Base-by-base conservation (phyloP, 257 asterid genomes). In the Gentiana macrophylla region DNA sequence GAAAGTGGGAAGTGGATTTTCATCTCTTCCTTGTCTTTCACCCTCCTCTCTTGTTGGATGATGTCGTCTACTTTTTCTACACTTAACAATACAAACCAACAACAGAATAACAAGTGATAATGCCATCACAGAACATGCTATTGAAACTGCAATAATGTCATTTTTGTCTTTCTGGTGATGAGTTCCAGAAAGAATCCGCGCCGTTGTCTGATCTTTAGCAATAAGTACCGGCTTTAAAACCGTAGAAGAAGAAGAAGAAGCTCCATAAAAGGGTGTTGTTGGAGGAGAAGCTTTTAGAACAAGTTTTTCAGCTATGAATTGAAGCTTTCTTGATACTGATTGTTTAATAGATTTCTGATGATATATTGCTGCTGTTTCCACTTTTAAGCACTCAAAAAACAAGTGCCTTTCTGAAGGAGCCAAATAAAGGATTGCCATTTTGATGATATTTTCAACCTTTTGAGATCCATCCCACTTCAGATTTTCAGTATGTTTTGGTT, bases 1-100 rank as follows among this genome's bases (percentile, higher is more conserved):
- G 54, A 72, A 50, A 67, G 75, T 78, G 60, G 83, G 82, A 70
- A 82, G 90, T 56, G 91, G 93, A 53, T 83, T 87, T 62, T 74
- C 94, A 7, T 81, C 94, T 62, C 84, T 70, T 35, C 79, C 85
- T 62, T 76, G 85, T 57, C 77, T 65, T 13, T 68, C 79, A 72
- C 67, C 92, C 5, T 66, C 94, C 7, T 77, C 87, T 58, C 78
- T 65, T 15, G 65, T 89, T 4, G 59, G 77, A 32, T 68, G 67
- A 0, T 80, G 81, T 58, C 75, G 77, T 53, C 67, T 63, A 7
- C 59, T 62, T 38, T 64, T 68, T 48, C 60, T 74, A 32, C 63
- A 58, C 2, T 54, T 75, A 43, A 67, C 43, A 60, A 76, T 73
- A 50, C 80, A 69, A 49, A 76, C 13, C 36, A 87, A 53, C 32